Evolutionary conservation across 225 moss, liverwort and hornwort genomes (phyloP), one percentile per base, ranked within the genome.

Genomic region (Ulota crispa): DNA sequence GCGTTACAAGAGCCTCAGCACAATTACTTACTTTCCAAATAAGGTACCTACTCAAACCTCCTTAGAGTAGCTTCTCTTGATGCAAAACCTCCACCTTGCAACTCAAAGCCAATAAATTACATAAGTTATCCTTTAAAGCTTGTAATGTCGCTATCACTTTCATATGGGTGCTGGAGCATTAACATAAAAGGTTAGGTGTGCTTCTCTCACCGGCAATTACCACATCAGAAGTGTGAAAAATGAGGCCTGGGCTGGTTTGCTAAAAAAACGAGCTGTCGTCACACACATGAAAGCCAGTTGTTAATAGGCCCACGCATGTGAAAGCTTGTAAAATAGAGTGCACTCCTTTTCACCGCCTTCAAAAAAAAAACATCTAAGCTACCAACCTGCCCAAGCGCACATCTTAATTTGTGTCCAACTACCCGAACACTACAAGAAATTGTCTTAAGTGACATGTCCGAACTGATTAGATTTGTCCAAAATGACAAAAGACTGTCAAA

Each of bases 211-310:
- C 3, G 65, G 43, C 43, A 66, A 78, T 72, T 27, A 27, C 45
- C 78, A 56, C 65, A 78, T 72, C 78, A 66, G 36, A 72, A 11
- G 54, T 66, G 36, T 78, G 67, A 47, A 73, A 66, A 28, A 24
- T 43, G 24, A 57, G 56, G 75, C 45, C 57, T 74, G 57, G 32
- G 57, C 54, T 52, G 20, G 36, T 1, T 15, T 64, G 54, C 62
- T 16, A 30, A 30, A 62, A 62, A 54, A 34, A n/a, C 7, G 34
- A 36, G 36, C 27, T 59, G 21, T 6, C 10, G 41, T 66, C 66
- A 27, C 45, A 27, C 34, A 54, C n/a, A 70, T 0, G 1, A 5
- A 70, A 63, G 21, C 2, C 32, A 73, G 37, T 69, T 36, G 50
- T 34, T 27, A 37, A 19, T 20, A 65, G 26, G 16, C 12, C 26